Conservation (phyloP, 2,329 filamentous ascomycete species). For the Leptographium lundbergii region DNA sequence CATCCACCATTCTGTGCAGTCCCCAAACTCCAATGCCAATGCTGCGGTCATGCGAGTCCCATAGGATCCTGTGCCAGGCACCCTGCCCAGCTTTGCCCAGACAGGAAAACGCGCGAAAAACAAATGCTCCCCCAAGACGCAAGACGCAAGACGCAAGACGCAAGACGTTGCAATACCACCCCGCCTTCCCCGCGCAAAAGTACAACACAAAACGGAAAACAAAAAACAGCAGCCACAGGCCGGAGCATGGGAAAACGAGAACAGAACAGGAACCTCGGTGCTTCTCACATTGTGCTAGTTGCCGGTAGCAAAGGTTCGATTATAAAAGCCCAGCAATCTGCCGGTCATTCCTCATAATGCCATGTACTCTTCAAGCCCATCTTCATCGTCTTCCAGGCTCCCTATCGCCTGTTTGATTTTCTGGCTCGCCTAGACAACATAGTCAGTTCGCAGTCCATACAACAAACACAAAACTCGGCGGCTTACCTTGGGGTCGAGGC, state of each 20-base stretch:
- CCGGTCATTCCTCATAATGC: constrained; percentile 13
- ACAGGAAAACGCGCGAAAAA: not conserved
- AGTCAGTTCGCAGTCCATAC: not conserved
- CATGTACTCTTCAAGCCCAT: constrained; percentile 56
- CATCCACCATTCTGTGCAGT: not conserved
- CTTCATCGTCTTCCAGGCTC: constrained; percentile 69
- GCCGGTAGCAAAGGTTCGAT: not conserved
- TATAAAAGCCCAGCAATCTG: not conserved
- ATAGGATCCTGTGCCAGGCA: not conserved
- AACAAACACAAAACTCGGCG: not conserved
- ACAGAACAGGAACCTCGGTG: too few species aligned
- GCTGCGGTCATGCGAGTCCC: not conserved
- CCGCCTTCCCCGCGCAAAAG: not conserved
- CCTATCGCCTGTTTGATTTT: constrained; percentile 97
- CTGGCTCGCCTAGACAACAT: constrained; percentile 58
- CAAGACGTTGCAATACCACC: not conserved
- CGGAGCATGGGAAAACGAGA: not conserved
- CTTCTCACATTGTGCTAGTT: too few species aligned
- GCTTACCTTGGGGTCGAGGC: constrained; percentile 90
- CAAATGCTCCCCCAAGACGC: not conserved
- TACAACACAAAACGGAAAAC: not conserved
- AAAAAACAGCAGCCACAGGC: not conserved
- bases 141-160: not conserved
- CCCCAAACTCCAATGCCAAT: constrained; percentile 5
- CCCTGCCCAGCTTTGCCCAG: not conserved